phyloP scores from a whole-genome alignment of 169 alveolate genomes.

The Plasmodium relictum region DNA sequence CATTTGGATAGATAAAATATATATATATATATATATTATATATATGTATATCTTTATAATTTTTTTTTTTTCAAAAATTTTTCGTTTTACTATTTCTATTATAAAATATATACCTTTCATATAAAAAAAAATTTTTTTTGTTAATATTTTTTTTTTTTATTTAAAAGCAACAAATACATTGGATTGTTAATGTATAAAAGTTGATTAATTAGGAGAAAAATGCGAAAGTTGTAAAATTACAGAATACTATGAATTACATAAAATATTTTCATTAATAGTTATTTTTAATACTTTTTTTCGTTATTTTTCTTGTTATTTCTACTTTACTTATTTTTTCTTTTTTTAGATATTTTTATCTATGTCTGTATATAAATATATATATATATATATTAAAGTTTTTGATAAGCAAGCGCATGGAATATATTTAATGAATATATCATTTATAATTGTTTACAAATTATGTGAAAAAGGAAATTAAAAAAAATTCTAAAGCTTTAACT shows the following conservation, averaged over 20 bases:
- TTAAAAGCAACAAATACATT: neutral
- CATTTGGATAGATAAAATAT: neutral
- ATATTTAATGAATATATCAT: no score
- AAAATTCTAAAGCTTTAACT: no score
- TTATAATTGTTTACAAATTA: no score
- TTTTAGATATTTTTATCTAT: neutral
- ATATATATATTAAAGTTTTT: neutral
- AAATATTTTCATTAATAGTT: neutral
- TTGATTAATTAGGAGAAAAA: neutral
- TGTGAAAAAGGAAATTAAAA: no score
- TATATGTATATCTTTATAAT: neutral
- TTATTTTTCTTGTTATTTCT: neutral
- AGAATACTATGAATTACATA: neutral
- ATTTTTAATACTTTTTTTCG: neutral
- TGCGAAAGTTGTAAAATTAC: neutral
- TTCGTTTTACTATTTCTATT: neutral
- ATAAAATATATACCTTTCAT: neutral
- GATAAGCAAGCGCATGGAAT: no score
- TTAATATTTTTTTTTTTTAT: neutral
- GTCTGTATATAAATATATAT: neutral
- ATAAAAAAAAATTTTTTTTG: neutral
- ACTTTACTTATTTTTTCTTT: neutral
- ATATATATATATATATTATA: constrained; percentile 9
- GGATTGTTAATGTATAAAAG: neutral
- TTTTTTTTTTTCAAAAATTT: neutral